Evolutionary conservation across 177 flowering plant species (phyloP).

Genomic region (Vitis hybrid): DNA sequence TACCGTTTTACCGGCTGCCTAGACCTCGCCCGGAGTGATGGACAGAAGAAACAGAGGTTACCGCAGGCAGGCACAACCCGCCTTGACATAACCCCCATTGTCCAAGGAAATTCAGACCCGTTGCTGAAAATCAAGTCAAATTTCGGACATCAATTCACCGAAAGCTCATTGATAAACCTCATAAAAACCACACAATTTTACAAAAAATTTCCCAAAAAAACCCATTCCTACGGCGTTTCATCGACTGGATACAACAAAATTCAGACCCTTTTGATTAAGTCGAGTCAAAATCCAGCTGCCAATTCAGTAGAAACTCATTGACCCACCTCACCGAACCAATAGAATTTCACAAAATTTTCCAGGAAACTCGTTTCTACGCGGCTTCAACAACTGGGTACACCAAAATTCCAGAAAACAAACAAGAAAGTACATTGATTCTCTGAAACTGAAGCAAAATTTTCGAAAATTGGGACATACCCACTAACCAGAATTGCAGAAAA

Average conservation of each 20-base stretch:
- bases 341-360: too few species aligned
- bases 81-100: slow-evolving; percentile 89
- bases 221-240: background rate
- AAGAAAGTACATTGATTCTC: background rate
- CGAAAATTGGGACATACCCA: background rate
- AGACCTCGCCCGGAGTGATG: slow-evolving; percentile 83
- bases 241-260: background rate
- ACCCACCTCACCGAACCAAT: too few species aligned
- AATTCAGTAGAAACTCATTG: background rate
- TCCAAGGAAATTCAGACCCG: slow-evolving; percentile 14
- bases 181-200: background rate
- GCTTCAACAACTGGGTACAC: too few species aligned
- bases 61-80: slow-evolving; percentile 83
- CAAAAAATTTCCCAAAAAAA: background rate
- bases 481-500: background rate
- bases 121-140: slow-evolving; percentile 14
- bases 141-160: background rate
- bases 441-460: slow-evolving; percentile 10
- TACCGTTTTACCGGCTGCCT: slow-evolving; percentile 91
- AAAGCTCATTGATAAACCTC: too few species aligned
- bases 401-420: background rate
- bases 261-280: too few species aligned
- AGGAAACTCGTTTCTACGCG: too few species aligned
- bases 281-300: background rate
- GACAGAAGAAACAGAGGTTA: slow-evolving; percentile 82